Percentiles rank a stretch among this genome's conserved stretches.
Evolutionary conservation across 805 yeast species (phyloP).

Genomic region (Zygoascus tannicola): DNA sequence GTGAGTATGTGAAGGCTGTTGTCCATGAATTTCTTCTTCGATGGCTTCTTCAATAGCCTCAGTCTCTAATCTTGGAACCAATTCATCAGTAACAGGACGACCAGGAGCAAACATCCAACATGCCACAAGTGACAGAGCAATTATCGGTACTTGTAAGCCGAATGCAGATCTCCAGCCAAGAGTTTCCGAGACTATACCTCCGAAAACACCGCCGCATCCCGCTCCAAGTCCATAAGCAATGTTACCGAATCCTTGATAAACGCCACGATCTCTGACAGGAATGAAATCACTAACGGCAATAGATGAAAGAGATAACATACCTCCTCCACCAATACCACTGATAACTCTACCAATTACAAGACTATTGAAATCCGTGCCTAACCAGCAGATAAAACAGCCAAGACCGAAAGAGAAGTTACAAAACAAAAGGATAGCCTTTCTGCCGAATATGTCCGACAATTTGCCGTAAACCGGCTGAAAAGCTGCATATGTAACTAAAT

Average conservation of each 20-base stretch:
- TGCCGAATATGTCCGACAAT: conserved; percentile 48
- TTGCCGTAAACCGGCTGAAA: conserved; percentile 70
- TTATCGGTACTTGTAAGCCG: conserved; percentile 32
- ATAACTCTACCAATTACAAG: conserved; percentile 66
- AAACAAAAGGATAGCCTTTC: conserved; percentile 33
- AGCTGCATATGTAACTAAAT: conserved; percentile 58
- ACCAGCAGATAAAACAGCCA: conserved; percentile 45
- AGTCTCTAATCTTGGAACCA: conserved; percentile 16
- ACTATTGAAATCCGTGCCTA: conserved; percentile 43
- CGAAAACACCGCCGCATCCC: conserved; percentile 52
- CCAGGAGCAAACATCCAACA: conserved; percentile 4
- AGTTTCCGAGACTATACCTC: conserved; percentile 44
- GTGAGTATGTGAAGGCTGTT: neutral
- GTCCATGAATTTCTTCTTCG: conserved; percentile 36
- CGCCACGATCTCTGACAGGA: conserved; percentile 65
- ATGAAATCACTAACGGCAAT: conserved; percentile 70
- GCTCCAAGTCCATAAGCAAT: conserved; percentile 71
- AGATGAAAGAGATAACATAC: conserved; percentile 65
- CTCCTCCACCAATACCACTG: conserved; percentile 91
- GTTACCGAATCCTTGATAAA: conserved; percentile 77
- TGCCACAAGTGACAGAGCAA: conserved; percentile 28
- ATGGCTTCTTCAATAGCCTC: conserved; percentile 35
- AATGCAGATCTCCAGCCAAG: conserved; percentile 57
- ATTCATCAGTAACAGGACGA: neutral
- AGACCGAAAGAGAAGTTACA: conserved; percentile 36